Evolutionary conservation across 2,329 filamentous ascomycete species (phyloP), one percentile per base, ranked within the genome.

Genomic region (Pseudonectria buxi): DNA sequence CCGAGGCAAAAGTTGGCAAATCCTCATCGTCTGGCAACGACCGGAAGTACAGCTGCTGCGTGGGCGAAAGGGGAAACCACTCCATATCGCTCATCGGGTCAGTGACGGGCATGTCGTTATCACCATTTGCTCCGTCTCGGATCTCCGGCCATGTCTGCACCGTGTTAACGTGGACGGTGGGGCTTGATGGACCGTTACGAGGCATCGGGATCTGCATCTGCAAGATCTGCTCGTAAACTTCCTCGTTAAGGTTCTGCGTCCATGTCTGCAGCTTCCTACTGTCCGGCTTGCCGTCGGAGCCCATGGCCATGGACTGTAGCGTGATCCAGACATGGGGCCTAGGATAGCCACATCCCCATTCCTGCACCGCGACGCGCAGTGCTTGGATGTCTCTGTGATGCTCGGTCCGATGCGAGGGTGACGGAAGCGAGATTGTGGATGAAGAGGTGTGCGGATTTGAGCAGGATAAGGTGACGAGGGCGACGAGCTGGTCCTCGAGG

Each of bases 41-140:
- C 41, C 69, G 59, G 33, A 75, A 73, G 46, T 71, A 72, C 4
- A 76, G 57, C 36, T 68, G 65, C 51, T 76, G 72, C 65, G 74
- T 74, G 3, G 71, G 65, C 1, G 71, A 69, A 9, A 75, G 58
- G 9, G 65, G 64, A 42, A 72, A 74, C 24, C 45, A 46, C 40
- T 53, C 55, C 32, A 51, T 33, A 10, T 57, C 56, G 14, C 63
- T 61, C 7, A 48, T 36, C 2, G 48, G 49, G 14, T 34, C 41
- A 5, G 37, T 6, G 18, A 36, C 15, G 15, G 30, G 28, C 22
- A 28, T 16, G n/a, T 39, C 35, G 26, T 60, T 48, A 15, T 61
- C 63, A 24, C 53, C 56, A 45, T 58, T 57, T 13, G 53, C 49
- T 7, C 41, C 39, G 26, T 40, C 30, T 10, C 37, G 30, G 9